Base-by-base conservation (phyloP, 768 basidiomycete species). In the Suillus americanus region DNA sequence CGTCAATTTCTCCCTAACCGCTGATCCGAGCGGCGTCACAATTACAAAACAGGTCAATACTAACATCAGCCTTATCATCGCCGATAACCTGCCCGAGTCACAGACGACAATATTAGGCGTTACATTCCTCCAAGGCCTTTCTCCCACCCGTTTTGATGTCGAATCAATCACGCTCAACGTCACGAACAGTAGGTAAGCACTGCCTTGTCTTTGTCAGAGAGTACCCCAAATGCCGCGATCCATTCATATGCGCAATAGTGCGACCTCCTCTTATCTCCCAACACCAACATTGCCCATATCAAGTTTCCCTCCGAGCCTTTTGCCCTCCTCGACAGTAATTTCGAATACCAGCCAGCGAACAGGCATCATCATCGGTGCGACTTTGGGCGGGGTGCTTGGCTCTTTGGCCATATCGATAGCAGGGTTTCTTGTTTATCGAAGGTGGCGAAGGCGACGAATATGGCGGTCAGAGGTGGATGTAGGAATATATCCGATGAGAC, bases 1-100 rank as follows among this genome's bases (percentile, higher is more conserved):
- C 23, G 74, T 83, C 64, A 86, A 86, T 65, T 73, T 87, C 41
- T 84, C 85, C 1, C 65, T 85, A 37, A 81, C 83, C 8, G 76
- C 75, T 30, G 73, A 73, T 6, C 77, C 79, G 0, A 59, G 66
- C 20, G 76, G 81, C n/a, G 71, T 78, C 51, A 69, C 77, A 3
- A 67, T 81, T 50, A 79, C 76, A 0, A 65, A 67, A 7, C n/a
- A 69, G 25, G 75, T 85, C 56, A 78, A 85, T 66, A 80, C 85
- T 0, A 76, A 80, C 9, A 71, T 80, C 38, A 76, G 73, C 28
- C 70, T 78, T 33, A 77, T 81, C 33, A 69, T 74, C 33, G 75
- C 83, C 28, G 68, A 83, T 1, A 68, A 80, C 48, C 76, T 87
- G 18, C 74, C 71, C 0, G 79, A 79, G 64, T 70, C 76, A 10